Evolutionary conservation across 1,284 basidiomycete species (phyloP).

Genomic region (Apiotrichum sp.): DNA sequence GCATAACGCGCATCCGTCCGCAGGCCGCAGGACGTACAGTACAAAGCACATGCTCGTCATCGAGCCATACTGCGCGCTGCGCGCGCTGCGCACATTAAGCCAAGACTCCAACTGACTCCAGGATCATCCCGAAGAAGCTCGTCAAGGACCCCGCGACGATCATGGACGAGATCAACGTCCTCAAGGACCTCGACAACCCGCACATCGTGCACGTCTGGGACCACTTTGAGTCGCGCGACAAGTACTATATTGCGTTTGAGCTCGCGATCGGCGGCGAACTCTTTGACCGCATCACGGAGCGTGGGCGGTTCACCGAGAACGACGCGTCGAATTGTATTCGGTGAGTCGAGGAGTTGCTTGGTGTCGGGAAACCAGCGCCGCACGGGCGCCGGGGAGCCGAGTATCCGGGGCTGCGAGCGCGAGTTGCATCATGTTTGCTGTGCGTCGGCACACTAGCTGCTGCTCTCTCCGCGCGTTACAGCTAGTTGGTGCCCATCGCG

Average conservation of each 20-base stretch:
- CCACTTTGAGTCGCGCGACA: constrained; percentile 77
- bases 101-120: constrained; percentile 34
- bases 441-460: too few relatives aligned
- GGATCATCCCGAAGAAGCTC: constrained; percentile 84
- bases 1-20: neutral
- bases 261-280: constrained; percentile 84
- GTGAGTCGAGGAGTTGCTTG: constrained; percentile 45
- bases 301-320: constrained; percentile 82
- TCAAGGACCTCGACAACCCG: constrained; percentile 77
- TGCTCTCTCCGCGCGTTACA: too few relatives aligned
- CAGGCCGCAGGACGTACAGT: too few relatives aligned
- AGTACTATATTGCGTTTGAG: constrained; percentile 87
- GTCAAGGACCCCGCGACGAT: constrained; percentile 82
- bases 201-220: constrained; percentile 65
- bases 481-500: too few relatives aligned
- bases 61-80: too few relatives aligned
- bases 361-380: neutral
- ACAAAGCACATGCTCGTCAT: too few relatives aligned
- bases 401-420: too few relatives aligned
- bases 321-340: constrained; percentile 70
- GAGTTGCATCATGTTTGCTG: too few relatives aligned
- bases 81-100: neutral
- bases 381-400: too few relatives aligned
- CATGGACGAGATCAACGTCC: constrained; percentile 82
- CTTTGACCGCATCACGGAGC: constrained; percentile 73